These are phyloP conservation scores for Salvia miltiorrhiza DNA, from an alignment of 257 asterid genomes.

Conservation along the genomic window DNA sequence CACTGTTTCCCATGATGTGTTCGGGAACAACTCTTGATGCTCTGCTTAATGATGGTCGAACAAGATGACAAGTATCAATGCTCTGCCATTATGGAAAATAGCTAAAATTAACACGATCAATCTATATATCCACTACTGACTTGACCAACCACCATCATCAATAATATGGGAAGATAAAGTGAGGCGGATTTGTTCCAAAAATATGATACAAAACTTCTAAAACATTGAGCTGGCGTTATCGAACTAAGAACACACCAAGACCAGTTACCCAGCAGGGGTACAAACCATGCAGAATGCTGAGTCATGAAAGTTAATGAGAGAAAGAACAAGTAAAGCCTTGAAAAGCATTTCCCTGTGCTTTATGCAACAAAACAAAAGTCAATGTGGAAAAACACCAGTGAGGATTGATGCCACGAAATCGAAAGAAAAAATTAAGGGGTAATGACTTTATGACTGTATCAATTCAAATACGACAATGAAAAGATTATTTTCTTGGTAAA, in stretches of 20 bases:
- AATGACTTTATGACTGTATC: background rate
- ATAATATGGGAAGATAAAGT: background rate
- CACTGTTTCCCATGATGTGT: slow-evolving; percentile 68
- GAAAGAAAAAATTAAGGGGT: background rate
- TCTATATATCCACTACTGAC: background rate
- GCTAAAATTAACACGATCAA: background rate
- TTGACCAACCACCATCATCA: background rate
- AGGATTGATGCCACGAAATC: background rate
- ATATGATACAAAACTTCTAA: background rate
- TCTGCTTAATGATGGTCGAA: slow-evolving; percentile 8
- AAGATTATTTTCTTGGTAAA: background rate
- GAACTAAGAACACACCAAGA: background rate
- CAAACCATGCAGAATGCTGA: background rate
- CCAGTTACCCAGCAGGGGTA: background rate
- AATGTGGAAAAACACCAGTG: background rate
- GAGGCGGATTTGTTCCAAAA: background rate
- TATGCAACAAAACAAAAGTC: background rate
- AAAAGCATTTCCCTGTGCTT: background rate
- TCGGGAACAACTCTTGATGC: slow-evolving; percentile 18
- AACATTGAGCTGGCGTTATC: background rate
- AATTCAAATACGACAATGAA: background rate
- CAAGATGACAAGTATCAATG: slow-evolving; percentile 14
- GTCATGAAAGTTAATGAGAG: background rate
- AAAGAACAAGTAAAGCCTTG: background rate
- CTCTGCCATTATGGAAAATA: slow-evolving; percentile 7